Evolutionary conservation across 2,329 filamentous ascomycete genomes (phyloP), one percentile per base, ranked within the genome.

Genomic region (Rutstroemia sp.): DNA sequence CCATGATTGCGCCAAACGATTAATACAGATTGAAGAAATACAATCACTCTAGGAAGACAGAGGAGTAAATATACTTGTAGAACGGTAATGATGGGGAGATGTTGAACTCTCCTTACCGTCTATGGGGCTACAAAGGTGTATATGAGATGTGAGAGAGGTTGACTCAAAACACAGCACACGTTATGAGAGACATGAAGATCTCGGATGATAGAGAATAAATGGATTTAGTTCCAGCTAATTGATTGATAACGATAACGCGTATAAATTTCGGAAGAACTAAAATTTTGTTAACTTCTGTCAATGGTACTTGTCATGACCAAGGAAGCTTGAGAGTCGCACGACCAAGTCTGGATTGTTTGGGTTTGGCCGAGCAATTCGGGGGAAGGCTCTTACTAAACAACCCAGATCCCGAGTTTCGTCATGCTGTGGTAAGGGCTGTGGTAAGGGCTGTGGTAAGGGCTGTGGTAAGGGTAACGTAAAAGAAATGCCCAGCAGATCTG

Each of bases 281-380:
- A 7, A 10, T 1, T 52, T 37, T 41, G 60, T 64, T 59, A 64
- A 60, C 48, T 4, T 52, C 23, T 41, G 60, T 64, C 60, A 65
- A 60, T 49, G 47, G 54, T 41, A 59, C 14, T 39, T 61, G 60
- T 62, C 59, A 63, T 55, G 48, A 9, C 8, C 57, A 55, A 50
- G 61, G 48, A 57, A 57, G 39, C 12, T 34, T 8, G 14, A 19
- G 39, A 42, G 39, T 44, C 17, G 17, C 30, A 12, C 2, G 30
- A 34, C 30, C 30, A 34, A 12, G 30, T 34, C 25, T 27, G 25
- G 25, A 27, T 27, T 27, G 5, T 30, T 8, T 30, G 27, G 27
- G 30, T 14, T 34, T 34, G 30, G 12, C 8, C 30, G 10, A 34
- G 9, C 30, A 34, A 14, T 7, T 9, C 27, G 27, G 27, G 27